A percentile compares a stretch with the other conserved stretches of the same genome.
Conservation (phyloP, 2,329 filamentous ascomycete species). For the Trichoderma citrinoviride region DNA sequence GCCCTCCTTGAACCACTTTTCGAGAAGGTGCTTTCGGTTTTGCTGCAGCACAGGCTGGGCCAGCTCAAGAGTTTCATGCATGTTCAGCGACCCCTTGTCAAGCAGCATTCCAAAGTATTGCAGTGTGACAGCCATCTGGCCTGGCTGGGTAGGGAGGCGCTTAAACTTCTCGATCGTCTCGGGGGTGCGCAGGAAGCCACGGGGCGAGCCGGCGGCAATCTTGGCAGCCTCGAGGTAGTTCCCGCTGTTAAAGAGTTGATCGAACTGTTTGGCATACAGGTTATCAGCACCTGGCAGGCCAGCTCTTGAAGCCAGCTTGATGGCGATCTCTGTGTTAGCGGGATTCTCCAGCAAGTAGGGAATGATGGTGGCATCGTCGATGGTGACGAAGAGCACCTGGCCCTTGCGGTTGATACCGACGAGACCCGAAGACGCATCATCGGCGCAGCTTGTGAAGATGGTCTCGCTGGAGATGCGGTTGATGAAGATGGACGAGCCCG, state of each 20-base stretch:
- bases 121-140: slow-evolving; percentile 88
- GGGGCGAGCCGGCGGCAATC: slow-evolving; percentile 92
- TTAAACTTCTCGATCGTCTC: slow-evolving; percentile 98
- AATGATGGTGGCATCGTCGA: slow-evolving; percentile 88
- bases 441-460: slow-evolving; percentile 89
- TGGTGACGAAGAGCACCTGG: slow-evolving; percentile 88
- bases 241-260: slow-evolving; percentile 75
- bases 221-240: slow-evolving; percentile 89
- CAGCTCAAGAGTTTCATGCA: slow-evolving; percentile 89
- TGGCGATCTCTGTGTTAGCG: slow-evolving; percentile 86
- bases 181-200: slow-evolving; percentile 88
- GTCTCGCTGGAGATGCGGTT: slow-evolving; percentile 99
- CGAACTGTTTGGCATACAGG: slow-evolving; percentile 89
- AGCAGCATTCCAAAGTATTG: slow-evolving; percentile 98
- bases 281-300: slow-evolving; percentile 92
- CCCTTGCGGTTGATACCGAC: slow-evolving; percentile 97
- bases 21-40: slow-evolving; percentile 89
- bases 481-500: slow-evolving; percentile 95
- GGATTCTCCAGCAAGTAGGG: slow-evolving; percentile 96
- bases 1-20: slow-evolving; percentile 96
- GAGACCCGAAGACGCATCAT: slow-evolving; percentile 81
- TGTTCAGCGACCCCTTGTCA: slow-evolving; percentile 91
- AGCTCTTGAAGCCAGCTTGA: slow-evolving; percentile 93
- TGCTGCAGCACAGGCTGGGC: slow-evolving; percentile 89
- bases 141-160: slow-evolving; percentile 72